phyloP scores from a whole-genome alignment of 331 rosid species.

The Pyracantha coccinea region DNA sequence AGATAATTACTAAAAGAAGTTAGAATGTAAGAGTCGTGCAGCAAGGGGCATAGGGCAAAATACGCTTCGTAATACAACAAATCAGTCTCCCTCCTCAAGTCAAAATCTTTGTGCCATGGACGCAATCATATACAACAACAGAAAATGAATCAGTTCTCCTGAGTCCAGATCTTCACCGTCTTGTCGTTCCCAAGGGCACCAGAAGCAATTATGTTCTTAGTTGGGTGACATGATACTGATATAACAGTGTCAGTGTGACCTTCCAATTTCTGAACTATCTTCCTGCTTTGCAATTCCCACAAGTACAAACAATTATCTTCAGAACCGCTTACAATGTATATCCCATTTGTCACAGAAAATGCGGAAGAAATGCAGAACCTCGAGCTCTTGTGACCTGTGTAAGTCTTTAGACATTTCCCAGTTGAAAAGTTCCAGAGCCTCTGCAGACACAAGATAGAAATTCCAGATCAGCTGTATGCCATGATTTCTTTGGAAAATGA shows the following conservation, averaged over 20 bases:
- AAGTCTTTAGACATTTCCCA: constrained; percentile 81
- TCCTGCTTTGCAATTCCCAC: constrained; percentile 84
- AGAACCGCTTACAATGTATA: constrained; percentile 78
- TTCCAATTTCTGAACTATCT: constrained; percentile 78
- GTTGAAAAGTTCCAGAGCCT: constrained; percentile 90
- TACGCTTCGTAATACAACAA: background rate
- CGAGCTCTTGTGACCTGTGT: constrained; percentile 68
- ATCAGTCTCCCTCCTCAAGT: background rate
- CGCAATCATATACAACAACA: background rate
- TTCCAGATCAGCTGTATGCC: constrained; percentile 11
- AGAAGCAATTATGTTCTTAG: constrained; percentile 78
- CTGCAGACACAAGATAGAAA: constrained; percentile 36
- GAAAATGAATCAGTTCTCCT: constrained; percentile 32
- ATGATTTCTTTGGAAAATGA: background rate
- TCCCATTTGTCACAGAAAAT: constrained; percentile 76
- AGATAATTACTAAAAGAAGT: background rate
- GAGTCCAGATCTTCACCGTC: constrained; percentile 90
- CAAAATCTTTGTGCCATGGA: no score
- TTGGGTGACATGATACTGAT: constrained; percentile 87
- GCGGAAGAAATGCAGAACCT: constrained; percentile 73
- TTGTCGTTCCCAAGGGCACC: constrained; percentile 90
- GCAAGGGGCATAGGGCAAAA: background rate
- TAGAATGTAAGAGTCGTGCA: background rate
- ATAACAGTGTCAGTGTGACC: constrained; percentile 85
- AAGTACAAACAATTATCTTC: constrained; percentile 72